phyloP scores from a whole-genome alignment of 2,329 filamentous ascomycete species.

The Aspergillus spinulosporus region DNA sequence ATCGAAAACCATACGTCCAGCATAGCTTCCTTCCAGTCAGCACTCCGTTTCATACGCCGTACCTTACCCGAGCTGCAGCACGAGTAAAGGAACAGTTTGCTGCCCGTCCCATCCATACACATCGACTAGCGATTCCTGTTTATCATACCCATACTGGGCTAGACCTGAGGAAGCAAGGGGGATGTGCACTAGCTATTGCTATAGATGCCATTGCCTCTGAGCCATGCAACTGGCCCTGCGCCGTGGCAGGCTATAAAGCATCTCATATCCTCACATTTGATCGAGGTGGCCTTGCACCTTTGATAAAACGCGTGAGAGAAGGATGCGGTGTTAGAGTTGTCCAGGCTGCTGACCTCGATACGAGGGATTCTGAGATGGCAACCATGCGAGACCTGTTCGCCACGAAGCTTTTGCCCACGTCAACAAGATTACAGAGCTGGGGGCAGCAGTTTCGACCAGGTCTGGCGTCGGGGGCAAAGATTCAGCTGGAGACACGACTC shows the following conservation, averaged over 20 bases:
- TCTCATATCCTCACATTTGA: conserved; percentile 23
- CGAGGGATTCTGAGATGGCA: conserved; percentile 19
- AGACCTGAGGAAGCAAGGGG: conserved; percentile 25
- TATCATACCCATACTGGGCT: conserved; percentile 33
- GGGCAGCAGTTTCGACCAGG: conserved; percentile 90
- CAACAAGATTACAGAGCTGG: conserved; percentile 86
- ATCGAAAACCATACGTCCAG: conserved; percentile 30
- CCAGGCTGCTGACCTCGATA: conserved; percentile 19
- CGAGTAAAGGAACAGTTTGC: conserved; percentile 21
- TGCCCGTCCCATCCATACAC: conserved; percentile 2
- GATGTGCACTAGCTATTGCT: conserved; percentile 13
- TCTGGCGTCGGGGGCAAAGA: conserved; percentile 77
- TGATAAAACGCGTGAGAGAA: conserved; percentile 19
- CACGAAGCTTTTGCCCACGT: conserved; percentile 40
- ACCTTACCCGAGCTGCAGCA: conserved; percentile 31
- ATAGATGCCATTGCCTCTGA: conserved; percentile 22
- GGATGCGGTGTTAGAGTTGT: conserved; percentile 20
- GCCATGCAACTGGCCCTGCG: conserved; percentile 22
- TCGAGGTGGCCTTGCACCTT: conserved; percentile 17
- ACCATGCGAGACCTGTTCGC: conserved; percentile 22
- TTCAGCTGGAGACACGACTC: conserved; percentile 95
- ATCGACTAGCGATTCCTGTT: conserved; percentile 32
- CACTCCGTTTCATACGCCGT: conserved; percentile 43
- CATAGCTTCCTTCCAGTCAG: conserved; percentile 43
- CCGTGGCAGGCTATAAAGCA: conserved; percentile 5